Percentiles rank a stretch among this genome's conserved stretches.
Evolutionary conservation across 345 rosid genomes (phyloP).

Genomic region (Rhizophora mangle): DNA sequence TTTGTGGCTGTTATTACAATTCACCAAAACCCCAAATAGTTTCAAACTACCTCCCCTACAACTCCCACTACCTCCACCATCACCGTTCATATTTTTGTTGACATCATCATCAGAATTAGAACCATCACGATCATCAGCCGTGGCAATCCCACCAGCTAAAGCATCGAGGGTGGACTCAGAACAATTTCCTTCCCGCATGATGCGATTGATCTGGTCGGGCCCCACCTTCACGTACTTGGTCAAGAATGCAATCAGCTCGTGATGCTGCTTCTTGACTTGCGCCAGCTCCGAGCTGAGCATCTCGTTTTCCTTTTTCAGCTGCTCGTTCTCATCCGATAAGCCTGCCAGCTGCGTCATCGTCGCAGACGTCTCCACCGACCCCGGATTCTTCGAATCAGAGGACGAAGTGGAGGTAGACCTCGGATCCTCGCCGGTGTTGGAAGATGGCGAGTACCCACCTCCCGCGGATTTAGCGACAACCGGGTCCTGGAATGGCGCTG

Average conservation of each 20-base stretch:
- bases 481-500: slow-evolving; percentile 14
- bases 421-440: slow-evolving; percentile 70
- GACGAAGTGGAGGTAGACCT: slow-evolving; percentile 81
- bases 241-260: slow-evolving; percentile 64
- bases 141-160: slow-evolving; percentile 17
- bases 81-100: neutral
- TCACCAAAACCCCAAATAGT: slow-evolving; percentile 83
- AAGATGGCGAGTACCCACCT: slow-evolving; percentile 33
- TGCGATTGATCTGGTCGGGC: slow-evolving; percentile 64
- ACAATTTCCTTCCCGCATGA: slow-evolving; percentile 46
- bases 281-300: slow-evolving; percentile 65
- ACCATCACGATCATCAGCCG: slow-evolving; percentile 7
- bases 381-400: slow-evolving; percentile 73
- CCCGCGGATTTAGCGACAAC: slow-evolving; percentile 31
- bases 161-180: slow-evolving; percentile 14
- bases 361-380: slow-evolving; percentile 50
- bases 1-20: slow-evolving; percentile 32
- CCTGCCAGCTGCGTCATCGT: slow-evolving; percentile 40
- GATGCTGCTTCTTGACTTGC: slow-evolving; percentile 73
- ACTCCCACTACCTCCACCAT: slow-evolving; percentile 11
- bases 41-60: slow-evolving; percentile 51
- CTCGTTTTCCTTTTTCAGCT: slow-evolving; percentile 69
- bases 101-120: neutral
- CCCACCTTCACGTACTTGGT: slow-evolving; percentile 56
- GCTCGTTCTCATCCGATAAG: slow-evolving; percentile 78